Evolutionary conservation across 176 grass and related monocot species (phyloP), one percentile per base, ranked within the genome.

Genomic region (Puya raimondii): DNA sequence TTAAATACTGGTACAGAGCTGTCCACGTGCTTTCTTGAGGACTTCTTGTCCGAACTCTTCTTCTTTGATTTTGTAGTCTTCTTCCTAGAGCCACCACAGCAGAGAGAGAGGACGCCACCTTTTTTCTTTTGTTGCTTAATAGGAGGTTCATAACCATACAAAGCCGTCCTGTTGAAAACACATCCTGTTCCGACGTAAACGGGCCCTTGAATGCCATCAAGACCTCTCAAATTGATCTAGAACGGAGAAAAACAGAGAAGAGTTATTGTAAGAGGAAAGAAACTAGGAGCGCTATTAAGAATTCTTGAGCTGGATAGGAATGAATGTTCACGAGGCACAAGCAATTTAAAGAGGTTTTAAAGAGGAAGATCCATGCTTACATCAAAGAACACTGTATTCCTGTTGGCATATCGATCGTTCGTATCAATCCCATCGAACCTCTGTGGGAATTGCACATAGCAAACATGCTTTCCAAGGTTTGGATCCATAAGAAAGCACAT

Each of bases 401-500:
- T 84, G 81, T 96, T 96, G 51, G 93, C 93, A 64, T 96, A 96
- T 82, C 89, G 89, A 79, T 96, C 93, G 69, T 96, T 96, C 50
- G 4, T 87, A 82, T 96, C 93, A 75, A 92, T 96, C 72, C 89
- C 93, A 22, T 96, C 93, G 2, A 96, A 96, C 63, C 93, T 90
- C 84, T 96, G 89, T 63, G 93, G 93, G 65, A 96, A 96, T 33
- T 96, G 93, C 29, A 92, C 93, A 79, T 96, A 96, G 57, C 93
- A 96, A 69, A 96, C 82, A 65, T 47, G 78, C 74, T 81, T 92
- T 71, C 93, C 93, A 68, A 96, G 81, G 74, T 96, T 96, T 76
- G 93, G 93, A 49, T 96, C 88, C 93, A 96, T 96, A 84, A 96
- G 93, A 76, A 96, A 96, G 81, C 93, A 96, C 89, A 96, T 96